Evolutionary conservation across 768 basidiomycete genomes (phyloP), one percentile per base, ranked within the genome.

Genomic region (Megacollybia marginata): DNA sequence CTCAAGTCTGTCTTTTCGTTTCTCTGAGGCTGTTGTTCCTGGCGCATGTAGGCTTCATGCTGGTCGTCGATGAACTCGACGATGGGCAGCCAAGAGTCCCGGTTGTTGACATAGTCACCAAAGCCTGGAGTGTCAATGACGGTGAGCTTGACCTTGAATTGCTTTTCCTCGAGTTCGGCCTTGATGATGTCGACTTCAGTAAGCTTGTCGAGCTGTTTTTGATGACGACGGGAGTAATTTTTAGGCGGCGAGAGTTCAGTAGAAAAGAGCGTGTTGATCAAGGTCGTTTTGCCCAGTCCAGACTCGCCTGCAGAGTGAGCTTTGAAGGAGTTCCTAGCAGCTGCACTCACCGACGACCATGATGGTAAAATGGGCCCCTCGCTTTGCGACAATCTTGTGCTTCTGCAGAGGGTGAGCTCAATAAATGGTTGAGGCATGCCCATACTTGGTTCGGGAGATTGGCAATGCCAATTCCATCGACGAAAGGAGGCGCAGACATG

Each of bases 31-130:
- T 98, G 95, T 67, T 99, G 96, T 69, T 99, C 96, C 71, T 99
- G 96, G 50, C 90, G 80, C 91, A 93, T 93, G 64, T 92, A 93
- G 11, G 87, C 86, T 63, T 95, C 91, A 63, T 92, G 91, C 70
- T 92, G 90, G 75, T 92, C 91, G 65, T 92, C 90, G 57, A 96
- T 93, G 68, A 98, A 98, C 68, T 99, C 95, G 64, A 99, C 85
- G 58, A 99, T 98, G 48, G 96, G 96, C 28, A 82, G 78, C 96
- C 96, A 99, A 16, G 92, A 94, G 68, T 98, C 96, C 50, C 92
- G 83, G 80, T 99, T 99, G 89, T 99, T 99, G 72, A 99, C 95
- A 62, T 97, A 98, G 86, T 99, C 96, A 34, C 96, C 96, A 55
- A 98, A 99, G 28, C 96, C 96, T 48, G 96, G 96, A 10, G 95